Evolutionary conservation across 73 alveolate species (phyloP).

Genomic region (Urostyla sp.): DNA sequence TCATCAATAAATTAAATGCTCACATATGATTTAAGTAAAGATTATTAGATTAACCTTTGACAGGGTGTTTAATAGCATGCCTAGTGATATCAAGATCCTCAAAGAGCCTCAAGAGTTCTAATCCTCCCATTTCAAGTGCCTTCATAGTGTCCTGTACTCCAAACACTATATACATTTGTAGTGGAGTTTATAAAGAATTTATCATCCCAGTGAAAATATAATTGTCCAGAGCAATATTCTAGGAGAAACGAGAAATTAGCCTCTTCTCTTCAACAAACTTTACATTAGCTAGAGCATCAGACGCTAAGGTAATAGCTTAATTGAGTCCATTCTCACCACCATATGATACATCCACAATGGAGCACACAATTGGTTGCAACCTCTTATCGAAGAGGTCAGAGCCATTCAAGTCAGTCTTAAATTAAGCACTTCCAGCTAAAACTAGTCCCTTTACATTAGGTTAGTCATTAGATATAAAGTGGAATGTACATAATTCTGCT

Average conservation of each 20-base stretch:
- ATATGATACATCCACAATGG: conserved; percentile 97
- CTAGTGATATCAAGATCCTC: conserved; percentile 91
- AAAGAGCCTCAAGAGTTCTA: conserved; percentile 89
- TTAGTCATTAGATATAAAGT: conserved; percentile 96
- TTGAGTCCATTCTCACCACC: conserved; percentile 99
- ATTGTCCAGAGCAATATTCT: conserved; percentile 95
- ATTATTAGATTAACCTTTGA: conserved; percentile 66
- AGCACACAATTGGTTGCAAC: conserved; percentile 79
- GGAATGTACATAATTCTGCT: conserved; percentile 94
- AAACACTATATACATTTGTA: no score
- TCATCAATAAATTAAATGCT: no score
- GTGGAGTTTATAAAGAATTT: no score
- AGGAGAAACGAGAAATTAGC: conserved; percentile 93
- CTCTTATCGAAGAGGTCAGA: conserved; percentile 91
- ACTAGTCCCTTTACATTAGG: conserved; percentile 97
- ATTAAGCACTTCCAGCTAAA: conserved; percentile 98
- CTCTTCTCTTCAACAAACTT: conserved; percentile 98
- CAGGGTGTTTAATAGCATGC: conserved; percentile 70
- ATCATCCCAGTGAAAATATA: conserved; percentile 97
- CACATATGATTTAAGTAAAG: conserved; percentile 58
- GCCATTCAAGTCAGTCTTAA: conserved; percentile 93
- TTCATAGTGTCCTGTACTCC: conserved; percentile 98
- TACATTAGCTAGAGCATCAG: conserved; percentile 95
- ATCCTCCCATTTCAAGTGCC: conserved; percentile 96
- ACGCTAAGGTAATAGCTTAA: conserved; percentile 83